These are phyloP conservation scores for Hyaloscypha hepaticicola DNA, from an alignment of 495 filamentous ascomycete genomes.

Conservation along the genomic window DNA sequence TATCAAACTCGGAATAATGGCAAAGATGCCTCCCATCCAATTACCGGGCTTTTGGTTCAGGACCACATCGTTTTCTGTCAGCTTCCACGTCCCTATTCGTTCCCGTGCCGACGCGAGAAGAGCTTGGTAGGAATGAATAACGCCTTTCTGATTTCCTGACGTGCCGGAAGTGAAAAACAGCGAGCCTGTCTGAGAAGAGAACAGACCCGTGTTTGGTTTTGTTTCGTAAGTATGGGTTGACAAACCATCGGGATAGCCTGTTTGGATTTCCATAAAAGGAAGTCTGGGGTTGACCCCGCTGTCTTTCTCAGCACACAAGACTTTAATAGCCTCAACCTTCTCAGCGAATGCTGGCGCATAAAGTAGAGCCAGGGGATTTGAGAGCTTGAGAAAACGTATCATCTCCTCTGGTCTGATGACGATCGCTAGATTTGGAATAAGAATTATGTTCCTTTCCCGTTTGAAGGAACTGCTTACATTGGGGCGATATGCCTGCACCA, in stretches of 20 bases:
- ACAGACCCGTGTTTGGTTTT: not conserved
- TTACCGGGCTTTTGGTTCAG: constrained; percentile 19
- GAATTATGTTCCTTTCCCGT: constrained; percentile 1
- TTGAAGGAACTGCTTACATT: constrained; percentile 13
- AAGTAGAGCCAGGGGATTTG: constrained; percentile 17
- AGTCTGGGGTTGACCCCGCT: not conserved
- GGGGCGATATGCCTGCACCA: constrained; percentile 17
- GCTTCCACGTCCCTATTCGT: constrained; percentile 15
- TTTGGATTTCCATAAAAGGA: constrained; percentile 21
- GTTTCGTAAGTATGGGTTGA: constrained; percentile 7
- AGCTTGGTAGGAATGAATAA: constrained; percentile 14
- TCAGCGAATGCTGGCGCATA: constrained; percentile 14
- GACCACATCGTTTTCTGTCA: constrained; percentile 15
- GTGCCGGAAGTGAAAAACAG: constrained; percentile 22
- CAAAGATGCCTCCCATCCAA: constrained; percentile 23
- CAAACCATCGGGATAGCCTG: constrained; percentile 4
- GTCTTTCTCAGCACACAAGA: not conserved
- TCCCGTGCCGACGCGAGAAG: constrained; percentile 19
- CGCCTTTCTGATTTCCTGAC: constrained; percentile 19
- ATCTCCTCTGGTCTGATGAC: constrained; percentile 24
- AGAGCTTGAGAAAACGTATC: constrained; percentile 15
- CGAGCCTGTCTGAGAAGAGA: constrained; percentile 9
- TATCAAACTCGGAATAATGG: constrained; percentile 20
- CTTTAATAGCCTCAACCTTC: constrained; percentile 12
- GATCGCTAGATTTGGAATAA: constrained; percentile 17